Evolutionary conservation across 2,329 filamentous ascomycete genomes (phyloP).

Genomic region (Fusarium mangiferae): DNA sequence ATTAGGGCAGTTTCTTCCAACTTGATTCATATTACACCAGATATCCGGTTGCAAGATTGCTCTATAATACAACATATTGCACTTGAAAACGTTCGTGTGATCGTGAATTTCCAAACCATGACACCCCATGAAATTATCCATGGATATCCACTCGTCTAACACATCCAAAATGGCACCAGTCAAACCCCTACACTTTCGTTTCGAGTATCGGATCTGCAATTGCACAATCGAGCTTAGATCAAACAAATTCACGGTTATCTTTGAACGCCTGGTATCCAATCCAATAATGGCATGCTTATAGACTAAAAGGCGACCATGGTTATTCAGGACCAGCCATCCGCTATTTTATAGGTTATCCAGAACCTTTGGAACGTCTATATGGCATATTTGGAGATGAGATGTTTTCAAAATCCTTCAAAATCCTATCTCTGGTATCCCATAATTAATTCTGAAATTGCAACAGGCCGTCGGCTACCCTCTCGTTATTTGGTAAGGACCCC

Average conservation of each 20-base stretch:
- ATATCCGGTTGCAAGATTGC: neutral
- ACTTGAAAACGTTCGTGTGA: neutral
- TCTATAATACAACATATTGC: neutral
- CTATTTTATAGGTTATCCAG: neutral
- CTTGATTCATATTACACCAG: neutral
- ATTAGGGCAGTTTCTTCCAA: neutral
- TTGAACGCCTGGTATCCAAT: constrained; percentile 20
- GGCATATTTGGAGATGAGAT: neutral
- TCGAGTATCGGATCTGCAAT: neutral
- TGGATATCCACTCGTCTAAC: neutral
- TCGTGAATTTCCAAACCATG: neutral
- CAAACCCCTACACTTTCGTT: constrained; percentile 1
- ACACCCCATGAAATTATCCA: neutral
- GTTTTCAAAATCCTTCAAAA: neutral
- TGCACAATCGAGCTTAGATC: neutral
- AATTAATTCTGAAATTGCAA: constrained; percentile 42
- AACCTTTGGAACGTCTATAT: neutral
- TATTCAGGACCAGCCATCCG: neutral
- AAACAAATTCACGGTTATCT: constrained; percentile 11
- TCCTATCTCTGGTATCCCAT: neutral
- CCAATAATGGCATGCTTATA: neutral
- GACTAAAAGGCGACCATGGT: neutral
- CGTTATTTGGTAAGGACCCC: constrained; percentile 50
- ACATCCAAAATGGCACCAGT: neutral
- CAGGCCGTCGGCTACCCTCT: constrained; percentile 53